These are phyloP conservation scores for Erythrobasidium hasegawianum DNA, from an alignment of 1,284 basidiomycete genomes.

Conservation along the genomic window DNA sequence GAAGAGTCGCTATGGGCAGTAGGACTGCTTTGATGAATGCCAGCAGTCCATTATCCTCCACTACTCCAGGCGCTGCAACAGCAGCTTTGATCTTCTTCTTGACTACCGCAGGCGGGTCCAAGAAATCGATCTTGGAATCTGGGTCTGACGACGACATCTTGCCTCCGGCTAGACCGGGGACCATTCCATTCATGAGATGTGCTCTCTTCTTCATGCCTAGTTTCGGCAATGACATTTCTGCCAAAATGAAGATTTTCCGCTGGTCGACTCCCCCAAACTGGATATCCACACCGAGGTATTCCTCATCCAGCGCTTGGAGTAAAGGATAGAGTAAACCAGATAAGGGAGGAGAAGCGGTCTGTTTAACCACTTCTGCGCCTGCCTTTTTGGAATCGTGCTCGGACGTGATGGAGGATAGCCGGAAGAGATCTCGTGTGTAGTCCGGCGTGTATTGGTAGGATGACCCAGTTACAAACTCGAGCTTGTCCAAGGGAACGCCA, in stretches of 20 bases:
- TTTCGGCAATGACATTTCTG: slow-evolving; percentile 87
- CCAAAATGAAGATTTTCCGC: slow-evolving; percentile 99
- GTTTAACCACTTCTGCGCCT: slow-evolving; percentile 97
- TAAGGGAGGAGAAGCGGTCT: slow-evolving; percentile 85
- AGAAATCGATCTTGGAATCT: slow-evolving; percentile 96
- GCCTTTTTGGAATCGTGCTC: slow-evolving; percentile 98
- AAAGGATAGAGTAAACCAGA: slow-evolving; percentile 94
- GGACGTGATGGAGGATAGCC: slow-evolving; percentile 78
- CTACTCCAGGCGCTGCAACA: slow-evolving; percentile 91
- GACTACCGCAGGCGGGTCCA: slow-evolving; percentile 78
- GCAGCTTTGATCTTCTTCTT: slow-evolving; percentile 88
- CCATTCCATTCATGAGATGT: slow-evolving; percentile 98
- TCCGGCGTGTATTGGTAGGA: slow-evolving; percentile 86
- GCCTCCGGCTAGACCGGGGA: slow-evolving; percentile 87
- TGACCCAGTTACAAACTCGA: slow-evolving; percentile 82
- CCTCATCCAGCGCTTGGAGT: slow-evolving; percentile 92
- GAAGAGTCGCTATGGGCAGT: slow-evolving; percentile 78
- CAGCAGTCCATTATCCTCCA: slow-evolving; percentile 84
- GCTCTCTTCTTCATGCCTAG: slow-evolving; percentile 92
- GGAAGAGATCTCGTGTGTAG: slow-evolving; percentile 94
- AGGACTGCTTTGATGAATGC: slow-evolving; percentile 84
- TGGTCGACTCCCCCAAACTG: slow-evolving; percentile 98
- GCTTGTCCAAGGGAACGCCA: slow-evolving; percentile 80
- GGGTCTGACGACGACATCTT: slow-evolving; percentile 99
- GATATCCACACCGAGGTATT: slow-evolving; percentile 93